Conservation (phyloP, 345 rosid species). For the Passiflora organensis region DNA sequence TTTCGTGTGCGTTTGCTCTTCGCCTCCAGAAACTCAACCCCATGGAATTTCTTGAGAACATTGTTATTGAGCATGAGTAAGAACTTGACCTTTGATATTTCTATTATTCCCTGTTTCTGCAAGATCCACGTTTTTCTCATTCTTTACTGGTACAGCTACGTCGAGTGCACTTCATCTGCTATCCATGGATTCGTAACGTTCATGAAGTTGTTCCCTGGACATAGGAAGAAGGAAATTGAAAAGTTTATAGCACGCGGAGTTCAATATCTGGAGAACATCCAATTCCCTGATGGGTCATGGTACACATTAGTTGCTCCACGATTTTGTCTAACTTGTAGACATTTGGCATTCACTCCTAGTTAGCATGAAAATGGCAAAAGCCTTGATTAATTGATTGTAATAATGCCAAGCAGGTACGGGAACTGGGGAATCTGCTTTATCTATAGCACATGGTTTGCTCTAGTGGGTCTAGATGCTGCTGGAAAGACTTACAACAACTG, state of each 20-base stretch:
- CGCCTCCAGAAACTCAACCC: conserved; percentile 16
- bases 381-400: neutral
- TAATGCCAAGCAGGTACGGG: conserved; percentile 17
- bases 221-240: conserved; percentile 17
- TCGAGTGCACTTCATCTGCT: conserved; percentile 25
- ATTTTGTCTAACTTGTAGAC: neutral
- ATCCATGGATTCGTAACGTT: conserved; percentile 12
- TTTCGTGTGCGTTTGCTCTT: neutral
- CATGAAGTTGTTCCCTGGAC: conserved; percentile 16
- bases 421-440: conserved; percentile 27
- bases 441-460: conserved; percentile 18
- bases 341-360: neutral
- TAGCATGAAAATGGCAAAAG: neutral
- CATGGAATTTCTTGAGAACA: conserved; percentile 15
- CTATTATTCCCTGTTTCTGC: too few relatives aligned
- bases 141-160: conserved; percentile 5
- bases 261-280: conserved; percentile 10
- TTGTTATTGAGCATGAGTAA: conserved; percentile 23
- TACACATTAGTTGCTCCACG: neutral
- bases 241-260: conserved; percentile 10
- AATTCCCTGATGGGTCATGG: conserved; percentile 24
- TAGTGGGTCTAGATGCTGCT: conserved; percentile 16
- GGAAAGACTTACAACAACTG: conserved; percentile 20
- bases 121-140: neutral
- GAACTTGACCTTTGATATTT: neutral